phyloP scores from a whole-genome alignment of 2,329 filamentous ascomycete species.

The Calycina herbarum region DNA sequence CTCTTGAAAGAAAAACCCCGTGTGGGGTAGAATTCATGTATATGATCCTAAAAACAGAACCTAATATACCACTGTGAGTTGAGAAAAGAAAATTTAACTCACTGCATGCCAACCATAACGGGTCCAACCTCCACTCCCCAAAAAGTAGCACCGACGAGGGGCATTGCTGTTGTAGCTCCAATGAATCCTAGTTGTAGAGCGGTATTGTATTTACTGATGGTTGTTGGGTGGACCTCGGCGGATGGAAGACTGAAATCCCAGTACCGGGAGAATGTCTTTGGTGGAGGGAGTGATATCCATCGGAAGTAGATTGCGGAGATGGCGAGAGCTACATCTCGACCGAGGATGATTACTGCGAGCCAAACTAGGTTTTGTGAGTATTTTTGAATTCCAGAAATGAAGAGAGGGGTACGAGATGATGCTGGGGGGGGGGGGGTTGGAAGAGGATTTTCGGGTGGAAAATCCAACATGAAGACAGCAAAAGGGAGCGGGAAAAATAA shows the following conservation, averaged over 20 bases:
- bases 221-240: constrained; percentile 80
- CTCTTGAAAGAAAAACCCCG: too few species aligned
- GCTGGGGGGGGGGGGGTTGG: neutral
- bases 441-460: neutral
- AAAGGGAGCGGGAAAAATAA: neutral
- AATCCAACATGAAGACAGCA: neutral
- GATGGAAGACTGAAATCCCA: constrained; percentile 96
- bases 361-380: constrained; percentile 56
- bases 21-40: too few species aligned
- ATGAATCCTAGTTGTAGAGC: constrained; percentile 86
- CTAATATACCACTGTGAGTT: neutral
- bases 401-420: neutral
- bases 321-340: constrained; percentile 79
- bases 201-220: constrained; percentile 89
- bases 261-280: constrained; percentile 88
- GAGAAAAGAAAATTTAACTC: constrained; percentile 40
- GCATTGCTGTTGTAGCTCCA: constrained; percentile 78
- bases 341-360: constrained; percentile 86
- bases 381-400: neutral
- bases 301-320: constrained; percentile 92
- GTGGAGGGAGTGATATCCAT: constrained; percentile 89
- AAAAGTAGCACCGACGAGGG: constrained; percentile 47
- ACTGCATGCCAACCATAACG: constrained; percentile 64
- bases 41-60: neutral
- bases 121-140: constrained; percentile 57